These are phyloP conservation scores for Talaromyces sp. DNA, from an alignment of 2,329 filamentous ascomycete species.

Conservation along the genomic window DNA sequence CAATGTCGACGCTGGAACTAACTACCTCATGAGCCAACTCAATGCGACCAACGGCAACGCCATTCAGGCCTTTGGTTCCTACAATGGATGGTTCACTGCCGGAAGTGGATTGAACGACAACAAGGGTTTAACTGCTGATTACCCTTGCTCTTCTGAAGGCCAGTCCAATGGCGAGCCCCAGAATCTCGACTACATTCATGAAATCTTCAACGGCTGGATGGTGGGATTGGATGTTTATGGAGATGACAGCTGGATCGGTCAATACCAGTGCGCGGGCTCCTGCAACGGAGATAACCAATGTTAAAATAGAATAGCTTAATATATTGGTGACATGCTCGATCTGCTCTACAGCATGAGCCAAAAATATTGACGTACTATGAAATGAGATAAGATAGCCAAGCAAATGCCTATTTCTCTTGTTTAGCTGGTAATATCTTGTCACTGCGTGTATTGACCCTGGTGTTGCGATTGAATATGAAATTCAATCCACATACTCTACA, in stretches of 20 bases:
- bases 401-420: too few species aligned
- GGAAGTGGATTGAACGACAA: constrained; percentile 24
- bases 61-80: constrained; percentile 28
- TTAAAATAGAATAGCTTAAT: constrained; percentile 6
- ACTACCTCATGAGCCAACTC: constrained; percentile 23
- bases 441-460: too few species aligned
- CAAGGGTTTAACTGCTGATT: constrained; percentile 23
- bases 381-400: too few species aligned
- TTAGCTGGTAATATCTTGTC: too few species aligned
- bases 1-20: constrained; percentile 31
- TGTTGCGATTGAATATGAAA: too few species aligned
- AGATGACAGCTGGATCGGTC: constrained; percentile 20
- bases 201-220: constrained; percentile 34
- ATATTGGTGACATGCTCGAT: background rate
- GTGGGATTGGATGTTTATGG: constrained; percentile 30
- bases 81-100: constrained; percentile 34
- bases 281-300: constrained; percentile 16
- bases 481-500: too few species aligned
- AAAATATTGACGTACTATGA: too few species aligned
- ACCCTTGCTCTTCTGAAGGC: constrained; percentile 25
- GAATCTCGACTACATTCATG: constrained; percentile 33
- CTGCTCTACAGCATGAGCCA: background rate
- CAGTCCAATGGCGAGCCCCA: constrained; percentile 25
- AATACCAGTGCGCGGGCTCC: constrained; percentile 16
- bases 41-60: constrained; percentile 23